Base-by-base conservation (phyloP, 257 asterid genomes). In the Datura wrightii region DNA sequence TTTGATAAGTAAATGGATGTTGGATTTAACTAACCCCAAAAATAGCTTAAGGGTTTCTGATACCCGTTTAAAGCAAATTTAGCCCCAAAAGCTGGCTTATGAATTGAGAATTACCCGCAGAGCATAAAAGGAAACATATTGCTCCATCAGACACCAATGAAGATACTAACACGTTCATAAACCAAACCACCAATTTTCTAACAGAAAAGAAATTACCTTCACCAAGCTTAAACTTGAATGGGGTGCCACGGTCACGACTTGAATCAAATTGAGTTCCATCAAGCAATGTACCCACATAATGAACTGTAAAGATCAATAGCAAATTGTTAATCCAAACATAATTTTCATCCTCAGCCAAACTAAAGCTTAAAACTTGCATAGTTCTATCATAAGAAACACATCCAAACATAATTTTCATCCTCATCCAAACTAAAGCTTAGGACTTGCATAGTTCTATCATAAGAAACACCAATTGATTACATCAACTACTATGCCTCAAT, bases 241-340 rank as follows among this genome's bases (percentile, higher is more conserved):
- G 89, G 19, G 88, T 83, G 70, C 85, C 93, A 42, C 86, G 83
- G 19, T 92, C 92, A 15, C 76, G 56, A 85, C 94, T 92, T 6
- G 94, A 90, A 88, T 89, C 94, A 50, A 92, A 92, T 84, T 88
- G 88, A 65, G 90, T 90, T 63, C 94, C 93, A 82, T 92, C 91
- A 83, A 88, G 87, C 86, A 92, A 81, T 60, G 90, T 90, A 14
- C 94, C 94, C 86, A 89, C 92, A 79, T 89, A 90, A 86, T 90
- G 94, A 84, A 92, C 94, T 92, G 92, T 90, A 88, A 42, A 83
- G 78, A 55, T 48, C 60, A 87, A 81, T 80, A 86, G 4, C n/a
- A 52, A 58, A 62, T 79, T 63, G 46, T 79, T 9, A 84, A 37
- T 66, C 18, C 5, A n/a, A 71, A 46, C 37, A 42, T 2, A 70